phyloP scores from a whole-genome alignment of 495 filamentous ascomycete genomes.

The Annulohypoxylon moriforme region DNA sequence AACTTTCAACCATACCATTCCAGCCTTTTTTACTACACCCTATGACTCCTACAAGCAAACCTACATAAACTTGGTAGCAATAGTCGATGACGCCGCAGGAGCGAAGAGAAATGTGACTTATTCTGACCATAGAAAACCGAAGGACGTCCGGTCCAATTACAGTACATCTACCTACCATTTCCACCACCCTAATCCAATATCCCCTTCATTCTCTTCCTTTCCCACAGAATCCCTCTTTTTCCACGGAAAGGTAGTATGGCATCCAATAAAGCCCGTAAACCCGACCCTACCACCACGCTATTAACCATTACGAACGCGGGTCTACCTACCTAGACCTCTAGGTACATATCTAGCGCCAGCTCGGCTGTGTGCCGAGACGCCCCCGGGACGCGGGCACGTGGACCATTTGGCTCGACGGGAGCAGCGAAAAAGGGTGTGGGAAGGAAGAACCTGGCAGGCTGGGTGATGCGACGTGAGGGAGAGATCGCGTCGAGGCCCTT shows the following conservation, averaged over 20 bases:
- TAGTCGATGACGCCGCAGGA: conserved; percentile 30
- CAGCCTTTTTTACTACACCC: neutral
- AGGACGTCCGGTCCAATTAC: conserved; percentile 15
- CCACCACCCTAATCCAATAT: neutral
- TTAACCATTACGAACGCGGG: too few relatives aligned
- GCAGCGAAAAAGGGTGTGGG: conserved; percentile 3
- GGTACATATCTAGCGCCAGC: conserved; percentile 23
- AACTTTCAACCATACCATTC: neutral
- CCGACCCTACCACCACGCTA: neutral
- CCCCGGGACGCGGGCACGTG: conserved; percentile 27
- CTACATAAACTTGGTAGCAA: neutral
- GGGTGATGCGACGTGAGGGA: conserved; percentile 23
- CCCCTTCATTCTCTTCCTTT: neutral
- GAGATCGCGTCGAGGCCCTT: conserved; percentile 28
- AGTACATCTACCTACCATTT: neutral
- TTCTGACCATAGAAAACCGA: neutral
- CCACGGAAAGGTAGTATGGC: neutral
- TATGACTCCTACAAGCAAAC: neutral
- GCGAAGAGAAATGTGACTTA: conserved; percentile 28
- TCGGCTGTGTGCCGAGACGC: conserved; percentile 1
- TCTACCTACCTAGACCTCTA: neutral
- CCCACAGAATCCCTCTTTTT: neutral
- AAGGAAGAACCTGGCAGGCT: neutral
- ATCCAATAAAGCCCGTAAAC: conserved; percentile 19
- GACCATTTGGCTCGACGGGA: conserved; percentile 19